A percentile compares a stretch with the other conserved stretches of the same genome.
These are phyloP conservation scores for Pythium phragmiticola DNA, from an alignment of 352 stramenopile genomes.

Conservation along the genomic window DNA sequence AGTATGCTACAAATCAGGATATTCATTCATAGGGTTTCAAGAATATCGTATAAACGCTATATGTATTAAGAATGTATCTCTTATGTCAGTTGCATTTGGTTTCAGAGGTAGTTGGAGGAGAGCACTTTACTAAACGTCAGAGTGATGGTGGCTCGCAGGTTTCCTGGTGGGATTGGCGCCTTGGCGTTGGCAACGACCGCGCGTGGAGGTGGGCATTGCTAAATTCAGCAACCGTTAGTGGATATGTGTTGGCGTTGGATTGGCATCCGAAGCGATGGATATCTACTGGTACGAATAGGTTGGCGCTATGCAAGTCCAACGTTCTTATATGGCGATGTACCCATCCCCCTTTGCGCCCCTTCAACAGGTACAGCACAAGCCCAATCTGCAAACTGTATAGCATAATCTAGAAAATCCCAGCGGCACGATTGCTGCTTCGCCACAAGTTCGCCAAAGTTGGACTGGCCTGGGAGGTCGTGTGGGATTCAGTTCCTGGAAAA, in stretches of 20 bases:
- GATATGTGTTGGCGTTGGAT: neutral
- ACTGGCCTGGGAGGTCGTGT: neutral
- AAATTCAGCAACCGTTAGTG: conserved; percentile 3
- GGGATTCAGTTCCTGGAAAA: conserved; percentile 15
- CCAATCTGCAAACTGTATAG: neutral
- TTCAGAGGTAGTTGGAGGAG: neutral
- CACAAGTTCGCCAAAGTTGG: neutral
- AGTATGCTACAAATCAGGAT: neutral
- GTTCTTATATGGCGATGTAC: neutral
- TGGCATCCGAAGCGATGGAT: neutral
- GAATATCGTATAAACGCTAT: neutral
- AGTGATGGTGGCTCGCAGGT: conserved; percentile 6
- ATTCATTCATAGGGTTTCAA: conserved; percentile 1
- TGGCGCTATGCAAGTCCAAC: neutral
- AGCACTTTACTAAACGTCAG: neutral
- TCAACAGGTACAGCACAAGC: neutral
- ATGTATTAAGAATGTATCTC: neutral
- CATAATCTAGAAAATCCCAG: neutral
- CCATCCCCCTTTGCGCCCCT: neutral
- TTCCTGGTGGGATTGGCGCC: neutral
- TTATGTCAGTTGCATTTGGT: neutral
- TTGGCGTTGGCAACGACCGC: conserved; percentile 1
- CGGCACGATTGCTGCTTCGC: neutral
- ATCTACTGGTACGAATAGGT: neutral
- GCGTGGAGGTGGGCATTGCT: neutral